A percentile compares a stretch with the other conserved stretches of the same genome.
Conservation (phyloP, 805 yeast species). For the Priceomyces medius region DNA sequence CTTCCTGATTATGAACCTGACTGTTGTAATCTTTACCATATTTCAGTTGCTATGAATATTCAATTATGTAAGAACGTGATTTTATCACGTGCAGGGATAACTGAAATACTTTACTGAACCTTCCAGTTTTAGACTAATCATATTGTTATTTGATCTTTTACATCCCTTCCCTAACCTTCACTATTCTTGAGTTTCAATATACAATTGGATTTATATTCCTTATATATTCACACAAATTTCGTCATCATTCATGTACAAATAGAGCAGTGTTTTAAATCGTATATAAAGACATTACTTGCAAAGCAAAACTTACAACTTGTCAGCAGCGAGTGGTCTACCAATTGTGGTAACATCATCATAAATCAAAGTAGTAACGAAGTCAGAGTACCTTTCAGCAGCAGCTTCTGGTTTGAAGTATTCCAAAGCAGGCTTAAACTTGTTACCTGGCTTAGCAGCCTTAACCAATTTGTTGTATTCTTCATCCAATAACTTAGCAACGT, state of each 20-base stretch:
- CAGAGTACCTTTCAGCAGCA: conserved; percentile 68
- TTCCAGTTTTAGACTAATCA: too few relatives aligned
- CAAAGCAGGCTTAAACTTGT: conserved; percentile 69
- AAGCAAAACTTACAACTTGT: conserved; percentile 31
- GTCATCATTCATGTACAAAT: conserved; percentile 5
- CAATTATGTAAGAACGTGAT: too few relatives aligned
- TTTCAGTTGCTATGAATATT: too few relatives aligned
- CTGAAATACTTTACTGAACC: too few relatives aligned
- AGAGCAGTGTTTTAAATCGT: not conserved
- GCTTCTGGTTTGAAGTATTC: conserved; percentile 72
- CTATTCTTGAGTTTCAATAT: too few relatives aligned
- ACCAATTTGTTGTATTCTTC: conserved; percentile 60
- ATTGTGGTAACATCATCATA: conserved; percentile 69
- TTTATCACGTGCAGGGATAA: too few relatives aligned
- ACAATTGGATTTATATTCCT: too few relatives aligned
- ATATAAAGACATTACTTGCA: not conserved
- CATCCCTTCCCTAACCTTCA: too few relatives aligned
- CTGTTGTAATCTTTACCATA: too few relatives aligned
- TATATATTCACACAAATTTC: too few relatives aligned
- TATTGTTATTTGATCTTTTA: too few relatives aligned
- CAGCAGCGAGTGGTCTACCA: conserved; percentile 43
- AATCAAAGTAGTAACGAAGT: conserved; percentile 72
- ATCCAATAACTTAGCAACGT: conserved; percentile 54
- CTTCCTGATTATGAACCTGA: too few relatives aligned
- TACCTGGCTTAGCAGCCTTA: conserved; percentile 50